Base-by-base conservation (phyloP, 169 alveolate genomes). In the Theileria sp. region DNA sequence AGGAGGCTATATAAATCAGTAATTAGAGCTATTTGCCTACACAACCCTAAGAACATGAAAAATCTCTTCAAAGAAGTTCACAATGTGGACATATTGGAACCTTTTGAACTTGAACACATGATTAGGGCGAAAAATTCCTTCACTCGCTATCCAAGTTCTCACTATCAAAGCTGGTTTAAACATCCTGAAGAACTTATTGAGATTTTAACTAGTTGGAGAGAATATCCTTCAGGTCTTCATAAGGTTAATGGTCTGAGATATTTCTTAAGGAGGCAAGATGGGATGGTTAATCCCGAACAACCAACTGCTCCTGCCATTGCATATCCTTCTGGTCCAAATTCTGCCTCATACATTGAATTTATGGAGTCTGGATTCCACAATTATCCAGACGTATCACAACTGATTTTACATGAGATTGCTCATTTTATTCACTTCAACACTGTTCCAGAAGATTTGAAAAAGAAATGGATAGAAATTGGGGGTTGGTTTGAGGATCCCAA, bases 221-320 rank as follows among this genome's bases (percentile, higher is more conserved):
- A 91, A 75, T 91, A 85, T 76, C 94, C 94, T 44, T 38, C 54
- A 36, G 94, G 94, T n/a, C 68, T 91, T 28, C 94, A 91, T 73
- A 87, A 87, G 69, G 88, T 91, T 28, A 72, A 67, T 26, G 94
- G 94, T 4, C 85, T 91, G 23, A 87, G 78, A 62, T 91, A 85
- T 77, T 74, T 91, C 49, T 19, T 72, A 60, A 84, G 94, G 64
- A 73, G 94, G 38, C 71, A 69, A 67, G 91, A 91, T 74, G 94
- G 94, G 26, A 50, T 79, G 78, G 88, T 81, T 1, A 90, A 91
- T 51, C 94, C 94, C 0, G 92, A 86, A 10, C 79, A 86, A 54
- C 94, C 94, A 25, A 91, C 94, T 9, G 94, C 94, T 12, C 92
- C 94, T 28, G 94, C 94, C 15, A 88, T 91, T 32, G 94, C 94